These are phyloP conservation scores for Amanita pseudoporphyria DNA, from an alignment of 768 basidiomycete genomes.

Conservation along the genomic window DNA sequence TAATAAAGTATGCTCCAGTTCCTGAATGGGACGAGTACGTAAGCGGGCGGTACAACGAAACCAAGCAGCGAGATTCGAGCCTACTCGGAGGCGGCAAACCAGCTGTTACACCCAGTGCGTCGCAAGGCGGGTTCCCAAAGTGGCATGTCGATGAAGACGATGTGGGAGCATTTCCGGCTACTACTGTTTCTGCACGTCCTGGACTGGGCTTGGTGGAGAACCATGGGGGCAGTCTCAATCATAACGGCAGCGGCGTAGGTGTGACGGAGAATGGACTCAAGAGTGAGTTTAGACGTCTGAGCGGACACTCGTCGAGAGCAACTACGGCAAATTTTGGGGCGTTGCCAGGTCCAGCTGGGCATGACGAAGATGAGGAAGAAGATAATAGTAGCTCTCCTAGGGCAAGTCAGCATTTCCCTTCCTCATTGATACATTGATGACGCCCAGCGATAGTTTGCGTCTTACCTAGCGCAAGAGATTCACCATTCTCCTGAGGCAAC, in stretches of 20 bases:
- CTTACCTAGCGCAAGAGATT: constrained; percentile 70
- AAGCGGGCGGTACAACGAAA: constrained; percentile 74
- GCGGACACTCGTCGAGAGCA: constrained; percentile 31
- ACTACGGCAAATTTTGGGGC: constrained; percentile 61
- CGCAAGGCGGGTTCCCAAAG: constrained; percentile 21
- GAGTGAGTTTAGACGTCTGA: constrained; percentile 52
- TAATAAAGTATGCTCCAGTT: constrained; percentile 63
- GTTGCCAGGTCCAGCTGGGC: constrained; percentile 29
- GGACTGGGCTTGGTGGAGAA: constrained; percentile 2
- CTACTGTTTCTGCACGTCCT: neutral
- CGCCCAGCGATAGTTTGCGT: constrained; percentile 49
- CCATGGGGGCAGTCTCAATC: neutral
- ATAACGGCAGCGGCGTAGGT: constrained; percentile 6
- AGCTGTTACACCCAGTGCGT: constrained; percentile 28
- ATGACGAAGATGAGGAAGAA: constrained; percentile 34
- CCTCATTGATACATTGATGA: constrained; percentile 6
- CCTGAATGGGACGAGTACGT: constrained; percentile 88
- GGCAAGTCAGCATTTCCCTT: constrained; percentile 22
- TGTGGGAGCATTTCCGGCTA: constrained; percentile 9
- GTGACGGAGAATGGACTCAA: constrained; percentile 19
- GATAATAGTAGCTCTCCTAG: constrained; percentile 33
- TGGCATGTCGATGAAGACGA: constrained; percentile 74
- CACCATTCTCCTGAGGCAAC: constrained; percentile 40
- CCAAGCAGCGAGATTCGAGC: constrained; percentile 70
- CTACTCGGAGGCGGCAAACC: constrained; percentile 86